These are phyloP conservation scores for Hymenoscyphus fructigenus DNA, from an alignment of 2,329 filamentous ascomycete species.

Conservation along the genomic window DNA sequence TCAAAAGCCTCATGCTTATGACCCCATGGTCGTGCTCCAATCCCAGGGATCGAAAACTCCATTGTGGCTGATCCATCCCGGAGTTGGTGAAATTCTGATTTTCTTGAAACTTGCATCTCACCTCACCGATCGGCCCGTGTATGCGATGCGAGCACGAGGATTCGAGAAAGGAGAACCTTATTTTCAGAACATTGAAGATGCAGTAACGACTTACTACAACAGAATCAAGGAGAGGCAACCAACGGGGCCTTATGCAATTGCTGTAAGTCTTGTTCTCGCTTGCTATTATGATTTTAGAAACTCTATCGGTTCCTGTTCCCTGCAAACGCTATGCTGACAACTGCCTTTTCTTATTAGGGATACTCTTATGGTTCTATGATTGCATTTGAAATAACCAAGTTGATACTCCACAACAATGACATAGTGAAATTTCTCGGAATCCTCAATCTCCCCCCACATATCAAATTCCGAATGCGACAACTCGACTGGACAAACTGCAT, in stretches of 20 bases:
- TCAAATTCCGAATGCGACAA: neutral
- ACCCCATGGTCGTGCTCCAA: conserved; percentile 40
- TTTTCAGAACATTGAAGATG: conserved; percentile 43
- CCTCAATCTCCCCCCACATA: neutral
- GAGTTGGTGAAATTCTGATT: conserved; percentile 43
- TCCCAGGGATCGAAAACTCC: conserved; percentile 38
- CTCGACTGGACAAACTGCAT: neutral
- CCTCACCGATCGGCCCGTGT: conserved; percentile 45
- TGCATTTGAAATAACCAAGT: conserved; percentile 51
- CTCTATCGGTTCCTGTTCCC: too few relatives aligned
- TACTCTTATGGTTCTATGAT: conserved; percentile 50
- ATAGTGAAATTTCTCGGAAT: neutral
- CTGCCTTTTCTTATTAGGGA: conserved; percentile 24
- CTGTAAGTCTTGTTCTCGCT: conserved; percentile 30
- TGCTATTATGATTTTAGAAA: too few relatives aligned
- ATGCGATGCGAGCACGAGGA: conserved; percentile 44
- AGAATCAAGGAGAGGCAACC: conserved; percentile 46
- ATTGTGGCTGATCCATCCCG: conserved; percentile 44
- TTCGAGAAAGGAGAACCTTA: conserved; percentile 38
- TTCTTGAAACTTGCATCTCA: conserved; percentile 42
- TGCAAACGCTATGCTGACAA: too few relatives aligned
- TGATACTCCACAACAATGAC: neutral
- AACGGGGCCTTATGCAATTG: conserved; percentile 50
- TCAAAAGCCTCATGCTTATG: conserved; percentile 24
- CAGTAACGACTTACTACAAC: conserved; percentile 41